These are phyloP conservation scores for Daucus carota DNA, from an alignment of 129 eudicot genomes.

Conservation along the genomic window DH1_v3.0 NC_030388.2:22955501-22956000, in stretches of 20 bases:
- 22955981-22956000: constrained; percentile 34
- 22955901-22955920: not conserved
- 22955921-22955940: not conserved
- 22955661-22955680: not conserved
- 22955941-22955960: constrained; percentile 22
- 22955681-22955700: not conserved
- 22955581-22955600: constrained; percentile 26
- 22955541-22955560: constrained; percentile 21
- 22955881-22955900: no score
- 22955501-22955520: constrained; percentile 2
- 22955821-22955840: not conserved
- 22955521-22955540: constrained; percentile 15
- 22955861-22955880: not conserved
- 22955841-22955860: no score
- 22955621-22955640: constrained; percentile 17
- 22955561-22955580: constrained; percentile 15
- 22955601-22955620: constrained; percentile 23
- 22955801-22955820: not conserved
- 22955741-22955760: constrained; percentile 4
- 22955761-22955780: not conserved
- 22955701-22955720: not conserved
- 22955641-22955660: constrained; percentile 1
- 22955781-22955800: not conserved
- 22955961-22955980: constrained; percentile 41
- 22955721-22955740: not conserved